A percentile compares a stretch with the other conserved stretches of the same genome.
Conservation (phyloP, 192 early-diverging fungal genomes). For the Coemansia sp. region DNA sequence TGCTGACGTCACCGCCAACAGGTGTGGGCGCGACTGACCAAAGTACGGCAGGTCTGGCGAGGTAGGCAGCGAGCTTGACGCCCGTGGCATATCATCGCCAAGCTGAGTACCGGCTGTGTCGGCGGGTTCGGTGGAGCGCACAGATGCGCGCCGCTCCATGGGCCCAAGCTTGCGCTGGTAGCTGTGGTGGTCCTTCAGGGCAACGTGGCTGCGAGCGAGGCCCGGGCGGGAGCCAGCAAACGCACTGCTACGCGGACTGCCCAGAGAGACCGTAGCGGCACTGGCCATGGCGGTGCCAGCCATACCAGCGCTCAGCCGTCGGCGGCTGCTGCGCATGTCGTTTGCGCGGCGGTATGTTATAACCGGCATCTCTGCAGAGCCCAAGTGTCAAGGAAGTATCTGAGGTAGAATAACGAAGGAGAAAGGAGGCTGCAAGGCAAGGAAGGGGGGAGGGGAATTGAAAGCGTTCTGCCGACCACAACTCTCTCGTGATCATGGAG, state of each 20-base stretch:
- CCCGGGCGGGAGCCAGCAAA: conserved; percentile 4
- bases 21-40: background rate
- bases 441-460: too few relatives aligned
- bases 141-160: conserved; percentile 8
- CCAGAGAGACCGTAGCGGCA: background rate
- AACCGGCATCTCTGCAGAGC: conserved; percentile 28
- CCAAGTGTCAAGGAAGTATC: background rate
- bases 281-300: conserved; percentile 11
- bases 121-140: conserved; percentile 6
- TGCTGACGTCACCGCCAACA: background rate
- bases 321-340: conserved; percentile 44
- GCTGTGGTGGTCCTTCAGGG: conserved; percentile 22
- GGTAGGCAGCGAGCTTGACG: conserved; percentile 8
- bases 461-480: too few relatives aligned
- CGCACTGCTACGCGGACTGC: conserved; percentile 1
- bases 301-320: conserved; percentile 43
- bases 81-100: conserved; percentile 1
- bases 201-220: conserved; percentile 3
- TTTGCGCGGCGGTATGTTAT: conserved; percentile 44
- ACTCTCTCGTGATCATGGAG: too few relatives aligned
- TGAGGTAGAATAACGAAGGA: background rate
- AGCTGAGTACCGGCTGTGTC: background rate
- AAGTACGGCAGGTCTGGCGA: conserved; percentile 21
- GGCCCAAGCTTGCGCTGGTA: conserved; percentile 5
- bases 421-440: too few relatives aligned